Evolutionary conservation across 2,329 filamentous ascomycete species (phyloP), one percentile per base, ranked within the genome.

Genomic region (Colletotrichum kahawae): DNA sequence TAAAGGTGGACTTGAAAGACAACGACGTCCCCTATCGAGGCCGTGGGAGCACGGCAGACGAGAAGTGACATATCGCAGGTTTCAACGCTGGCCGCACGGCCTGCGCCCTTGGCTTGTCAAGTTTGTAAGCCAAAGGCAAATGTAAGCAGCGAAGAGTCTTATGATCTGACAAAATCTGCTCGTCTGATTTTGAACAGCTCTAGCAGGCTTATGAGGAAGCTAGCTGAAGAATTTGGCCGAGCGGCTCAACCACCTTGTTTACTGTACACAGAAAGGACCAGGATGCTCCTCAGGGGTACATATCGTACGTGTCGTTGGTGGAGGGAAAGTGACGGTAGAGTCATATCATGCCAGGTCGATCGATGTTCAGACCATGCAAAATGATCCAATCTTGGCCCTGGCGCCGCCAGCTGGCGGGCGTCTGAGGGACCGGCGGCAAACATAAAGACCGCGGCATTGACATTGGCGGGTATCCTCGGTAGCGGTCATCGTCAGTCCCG

Each of bases 391-490:
- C 68, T 67, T 62, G 38, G 62, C 72, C 51, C 24, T 51, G 64
- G 29, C 48, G 31, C 54, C 38, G 18, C 48, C 62, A 63, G 60
- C 57, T 38, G 34, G 34, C 34, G 7, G 60, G 62, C 33, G 62
- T 13, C 31, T 63, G 54, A 34, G 62, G 54, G 24, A 38, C 34
- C 54, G 67, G 63, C 67, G 67, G 56, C n/a, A 67, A 67, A 65
- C 54, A 67, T 14, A 18, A 54, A 62, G 67, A 33, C 72, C 62
- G 68, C 72, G 72, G 68, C 54, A 74, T 63, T 71, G 67, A 56
- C 24, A 9, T 54, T 57, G n/a, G 18, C 68, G 68, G 72, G 72
- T 71, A 71, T 74, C 60, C 56, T 74, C 72, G 72, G 72, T 48
- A 67, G 60, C 34, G 34, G 29, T 7, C 24, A 71, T 67, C 72